Conservation (phyloP, 2,329 filamentous ascomycete genomes). For the Scedosporium apiospermum region DNA sequence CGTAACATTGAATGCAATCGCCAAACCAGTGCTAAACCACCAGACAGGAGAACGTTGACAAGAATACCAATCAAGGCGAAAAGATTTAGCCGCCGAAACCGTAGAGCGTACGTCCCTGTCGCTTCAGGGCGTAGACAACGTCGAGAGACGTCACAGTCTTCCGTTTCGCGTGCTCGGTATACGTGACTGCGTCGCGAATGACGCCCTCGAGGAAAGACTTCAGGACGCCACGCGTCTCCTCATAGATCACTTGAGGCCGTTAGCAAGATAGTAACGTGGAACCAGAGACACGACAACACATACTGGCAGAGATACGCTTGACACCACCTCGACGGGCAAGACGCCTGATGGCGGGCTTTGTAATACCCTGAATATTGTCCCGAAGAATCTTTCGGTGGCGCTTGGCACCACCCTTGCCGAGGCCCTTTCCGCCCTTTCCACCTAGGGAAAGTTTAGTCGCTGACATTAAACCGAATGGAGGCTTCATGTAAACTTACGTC, state of each 20-base stretch:
- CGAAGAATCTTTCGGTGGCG: slow-evolving; percentile 98
- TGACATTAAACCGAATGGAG: background rate
- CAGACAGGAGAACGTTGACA: slow-evolving; percentile 12
- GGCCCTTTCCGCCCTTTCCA: slow-evolving; percentile 94
- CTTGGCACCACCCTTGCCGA: slow-evolving; percentile 97
- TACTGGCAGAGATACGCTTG: slow-evolving; percentile 98
- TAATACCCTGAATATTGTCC: slow-evolving; percentile 99
- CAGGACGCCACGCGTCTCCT: slow-evolving; percentile 68
- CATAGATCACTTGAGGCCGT: slow-evolving; percentile 55
- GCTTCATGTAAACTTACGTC: slow-evolving; percentile 9
- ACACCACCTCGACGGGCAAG: slow-evolving; percentile 98
- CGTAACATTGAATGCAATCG: background rate
- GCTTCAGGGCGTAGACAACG: slow-evolving; percentile 59
- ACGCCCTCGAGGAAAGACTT: slow-evolving; percentile 72
- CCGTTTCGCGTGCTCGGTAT: slow-evolving; percentile 73
- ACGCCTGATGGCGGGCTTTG: slow-evolving; percentile 97
- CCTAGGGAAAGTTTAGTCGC: slow-evolving; percentile 35
- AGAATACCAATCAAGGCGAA: slow-evolving; percentile 8
- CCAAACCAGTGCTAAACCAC: slow-evolving; percentile 8
- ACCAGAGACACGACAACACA: slow-evolving; percentile 20
- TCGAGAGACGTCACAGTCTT: slow-evolving; percentile 68
- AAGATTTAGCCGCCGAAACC: slow-evolving; percentile 75
- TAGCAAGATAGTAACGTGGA: slow-evolving; percentile 5
- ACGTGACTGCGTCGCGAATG: slow-evolving; percentile 68
- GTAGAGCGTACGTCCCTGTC: slow-evolving; percentile 70